Evolutionary conservation across 2,329 filamentous ascomycete genomes (phyloP).

Genomic region (Pestalotiopsis sp.): DNA sequence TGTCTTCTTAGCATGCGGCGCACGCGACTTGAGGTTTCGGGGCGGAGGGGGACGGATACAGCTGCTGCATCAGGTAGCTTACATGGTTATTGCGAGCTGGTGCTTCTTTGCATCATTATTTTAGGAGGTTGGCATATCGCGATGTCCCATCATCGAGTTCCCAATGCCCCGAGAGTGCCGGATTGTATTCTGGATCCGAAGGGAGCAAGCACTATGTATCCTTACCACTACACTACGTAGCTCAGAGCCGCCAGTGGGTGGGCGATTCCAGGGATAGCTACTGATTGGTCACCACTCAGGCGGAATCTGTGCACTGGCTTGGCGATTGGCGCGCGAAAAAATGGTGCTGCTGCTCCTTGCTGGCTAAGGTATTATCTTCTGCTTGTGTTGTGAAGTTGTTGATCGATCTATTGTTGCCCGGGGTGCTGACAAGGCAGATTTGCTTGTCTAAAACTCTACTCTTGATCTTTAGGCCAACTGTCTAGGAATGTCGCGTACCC

Average conservation of each 20-base stretch:
- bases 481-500: not conserved
- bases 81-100: constrained; percentile 9
- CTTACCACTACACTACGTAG: not conserved
- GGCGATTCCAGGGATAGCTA: not conserved
- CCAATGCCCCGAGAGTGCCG: constrained; percentile 4
- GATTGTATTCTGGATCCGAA: not conserved
- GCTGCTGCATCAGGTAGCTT: not conserved
- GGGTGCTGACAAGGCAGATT: not conserved
- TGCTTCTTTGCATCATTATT: constrained; percentile 9
- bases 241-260: not conserved
- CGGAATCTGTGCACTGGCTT: not conserved
- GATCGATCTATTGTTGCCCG: not conserved
- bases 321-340: not conserved
- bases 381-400: not conserved
- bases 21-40: not conserved
- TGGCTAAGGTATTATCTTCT: not conserved
- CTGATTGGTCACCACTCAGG: not conserved
- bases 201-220: not conserved
- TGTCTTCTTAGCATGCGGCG: constrained; percentile 4
- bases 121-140: constrained; percentile 5
- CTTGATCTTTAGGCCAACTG: not conserved
- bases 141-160: constrained; percentile 6
- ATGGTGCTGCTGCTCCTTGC: not conserved
- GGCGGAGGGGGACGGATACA: not conserved
- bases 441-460: not conserved